Percentiles rank a stretch among this genome's conserved stretches.
phyloP scores from a whole-genome alignment of 805 yeast genomes.

The Kodamaea kaohsiungensis region DNA sequence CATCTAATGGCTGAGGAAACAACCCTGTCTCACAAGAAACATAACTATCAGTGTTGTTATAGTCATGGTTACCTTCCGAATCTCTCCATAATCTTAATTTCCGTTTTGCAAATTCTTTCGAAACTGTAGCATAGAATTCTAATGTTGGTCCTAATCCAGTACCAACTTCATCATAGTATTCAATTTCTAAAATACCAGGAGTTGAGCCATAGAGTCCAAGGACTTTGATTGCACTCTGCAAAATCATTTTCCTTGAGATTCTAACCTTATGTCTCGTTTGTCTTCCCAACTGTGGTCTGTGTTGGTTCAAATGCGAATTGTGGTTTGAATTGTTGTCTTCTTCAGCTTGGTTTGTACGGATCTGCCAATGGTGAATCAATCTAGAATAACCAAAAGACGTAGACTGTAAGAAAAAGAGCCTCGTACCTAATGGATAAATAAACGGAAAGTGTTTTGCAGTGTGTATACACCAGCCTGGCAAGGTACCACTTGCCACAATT shows the following conservation, averaged over 20 bases:
- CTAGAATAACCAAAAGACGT: slow-evolving; percentile 92
- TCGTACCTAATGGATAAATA: slow-evolving; percentile 78
- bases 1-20: slow-evolving; percentile 68
- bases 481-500: slow-evolving; percentile 78
- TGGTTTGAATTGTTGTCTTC: slow-evolving; percentile 26
- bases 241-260: slow-evolving; percentile 64
- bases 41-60: slow-evolving; percentile 26
- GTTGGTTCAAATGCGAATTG: slow-evolving; percentile 7
- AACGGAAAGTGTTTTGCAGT: slow-evolving; percentile 78
- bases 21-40: slow-evolving; percentile 53
- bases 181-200: slow-evolving; percentile 84
- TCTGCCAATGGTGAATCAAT: slow-evolving; percentile 75
- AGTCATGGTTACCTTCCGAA: slow-evolving; percentile 6
- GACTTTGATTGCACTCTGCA: slow-evolving; percentile 78
- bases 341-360: slow-evolving; percentile 40
- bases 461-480: slow-evolving; percentile 83
- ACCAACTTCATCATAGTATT: slow-evolving; percentile 89
- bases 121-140: slow-evolving; percentile 84
- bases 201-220: slow-evolving; percentile 72
- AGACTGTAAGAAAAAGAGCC: slow-evolving; percentile 75
- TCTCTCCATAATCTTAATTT: slow-evolving; percentile 70
- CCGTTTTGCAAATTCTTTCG: slow-evolving; percentile 66
- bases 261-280: slow-evolving; percentile 79
- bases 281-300: slow-evolving; percentile 62
- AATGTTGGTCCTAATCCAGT: slow-evolving; percentile 95